phyloP scores from a whole-genome alignment of 2,329 filamentous ascomycete genomes.

The Elsinoe necatrix region DNA sequence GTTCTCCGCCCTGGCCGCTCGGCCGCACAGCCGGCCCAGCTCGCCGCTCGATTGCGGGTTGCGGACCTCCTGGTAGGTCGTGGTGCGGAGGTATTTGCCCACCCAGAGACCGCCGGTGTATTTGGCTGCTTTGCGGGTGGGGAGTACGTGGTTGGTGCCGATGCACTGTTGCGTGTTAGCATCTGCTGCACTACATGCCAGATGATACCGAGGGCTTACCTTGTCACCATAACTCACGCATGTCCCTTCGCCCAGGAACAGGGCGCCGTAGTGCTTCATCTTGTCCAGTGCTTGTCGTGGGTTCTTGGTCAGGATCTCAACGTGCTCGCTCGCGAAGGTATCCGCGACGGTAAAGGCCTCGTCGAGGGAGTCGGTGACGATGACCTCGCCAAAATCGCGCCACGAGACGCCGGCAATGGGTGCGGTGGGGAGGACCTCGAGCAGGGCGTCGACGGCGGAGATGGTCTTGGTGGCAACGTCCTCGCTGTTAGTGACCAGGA shows the following conservation, averaged over 20 bases:
- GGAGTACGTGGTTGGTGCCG: slow-evolving; percentile 48
- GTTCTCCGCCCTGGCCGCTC: slow-evolving; percentile 42
- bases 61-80: slow-evolving; percentile 47
- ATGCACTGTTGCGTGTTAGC: slow-evolving; percentile 34
- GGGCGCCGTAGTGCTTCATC: slow-evolving; percentile 44
- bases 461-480: slow-evolving; percentile 35
- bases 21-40: slow-evolving; percentile 42
- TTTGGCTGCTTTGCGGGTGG: slow-evolving; percentile 40
- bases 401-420: slow-evolving; percentile 39
- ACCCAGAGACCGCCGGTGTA: slow-evolving; percentile 50
- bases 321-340: slow-evolving; percentile 44
- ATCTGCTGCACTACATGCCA: too few relatives aligned
- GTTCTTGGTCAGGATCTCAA: slow-evolving; percentile 42
- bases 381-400: slow-evolving; percentile 40
- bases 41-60: slow-evolving; percentile 38
- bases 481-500: slow-evolving; percentile 43
- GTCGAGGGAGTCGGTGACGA: slow-evolving; percentile 36
- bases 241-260: slow-evolving; percentile 46
- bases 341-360: slow-evolving; percentile 41
- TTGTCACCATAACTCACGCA: slow-evolving; percentile 49
- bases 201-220: too few relatives aligned
- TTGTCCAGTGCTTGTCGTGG: slow-evolving; percentile 43
- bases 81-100: slow-evolving; percentile 45
- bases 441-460: slow-evolving; percentile 30
- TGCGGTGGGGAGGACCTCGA: slow-evolving; percentile 38